phyloP scores from a whole-genome alignment of 1,139 yeast species.

The Saccharomycopsis crataegensis region DNA sequence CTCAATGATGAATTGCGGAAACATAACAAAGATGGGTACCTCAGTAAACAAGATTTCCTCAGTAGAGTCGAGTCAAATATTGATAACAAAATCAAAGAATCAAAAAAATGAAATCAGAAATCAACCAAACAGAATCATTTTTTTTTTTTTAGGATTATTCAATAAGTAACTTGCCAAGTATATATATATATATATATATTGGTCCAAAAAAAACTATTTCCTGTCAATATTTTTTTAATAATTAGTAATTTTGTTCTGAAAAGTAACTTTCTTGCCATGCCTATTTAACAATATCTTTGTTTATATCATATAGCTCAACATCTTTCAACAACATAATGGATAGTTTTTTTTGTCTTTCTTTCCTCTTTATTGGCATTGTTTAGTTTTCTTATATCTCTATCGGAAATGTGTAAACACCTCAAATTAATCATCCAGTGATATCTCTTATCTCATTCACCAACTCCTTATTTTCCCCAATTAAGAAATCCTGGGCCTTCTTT shows the following conservation, averaged over 20 bases:
- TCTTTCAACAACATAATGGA: too few relatives aligned
- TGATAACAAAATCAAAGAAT: constrained; percentile 30
- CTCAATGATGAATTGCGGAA: constrained; percentile 73
- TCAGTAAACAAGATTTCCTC: constrained; percentile 88
- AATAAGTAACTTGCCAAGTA: too few relatives aligned
- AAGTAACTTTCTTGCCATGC: too few relatives aligned
- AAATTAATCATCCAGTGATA: not conserved
- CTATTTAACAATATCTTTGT: too few relatives aligned
- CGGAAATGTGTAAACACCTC: not conserved
- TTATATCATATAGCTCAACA: too few relatives aligned
- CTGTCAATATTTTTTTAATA: too few relatives aligned
- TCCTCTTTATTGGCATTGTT: not conserved
- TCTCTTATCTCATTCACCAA: not conserved
- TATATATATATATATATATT: too few relatives aligned
- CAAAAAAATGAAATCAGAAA: not conserved
- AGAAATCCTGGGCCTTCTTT: constrained; percentile 39
- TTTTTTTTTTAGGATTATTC: too few relatives aligned
- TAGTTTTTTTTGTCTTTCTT: not conserved
- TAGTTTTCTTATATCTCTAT: not conserved
- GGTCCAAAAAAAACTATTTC: too few relatives aligned
- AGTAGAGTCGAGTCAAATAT: constrained; percentile 63
- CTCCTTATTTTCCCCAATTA: constrained; percentile 29
- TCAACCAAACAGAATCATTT: too few relatives aligned
- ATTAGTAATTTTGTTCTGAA: too few relatives aligned
- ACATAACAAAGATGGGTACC: constrained; percentile 74